Conservation (phyloP, 768 basidiomycete genomes). For the Suillus cothurnatus region DNA sequence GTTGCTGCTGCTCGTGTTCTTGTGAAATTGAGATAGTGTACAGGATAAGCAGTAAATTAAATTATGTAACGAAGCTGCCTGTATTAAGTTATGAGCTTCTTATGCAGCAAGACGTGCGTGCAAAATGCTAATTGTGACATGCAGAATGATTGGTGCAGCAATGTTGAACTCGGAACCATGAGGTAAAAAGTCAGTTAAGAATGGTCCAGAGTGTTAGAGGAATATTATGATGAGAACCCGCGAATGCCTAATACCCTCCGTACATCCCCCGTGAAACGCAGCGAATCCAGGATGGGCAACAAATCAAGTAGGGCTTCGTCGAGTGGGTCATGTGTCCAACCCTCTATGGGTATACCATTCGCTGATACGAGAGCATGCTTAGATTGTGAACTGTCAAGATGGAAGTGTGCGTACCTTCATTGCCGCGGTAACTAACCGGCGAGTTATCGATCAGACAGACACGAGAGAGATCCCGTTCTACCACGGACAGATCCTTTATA, state of each 20-base stretch:
- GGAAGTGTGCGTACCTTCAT: conserved; percentile 69
- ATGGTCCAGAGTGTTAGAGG: conserved; percentile 8
- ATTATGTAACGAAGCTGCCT: conserved; percentile 32
- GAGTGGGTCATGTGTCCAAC: conserved; percentile 96
- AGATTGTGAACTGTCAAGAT: conserved; percentile 1
- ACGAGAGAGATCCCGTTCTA: conserved; percentile 89
- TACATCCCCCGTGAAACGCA: conserved; percentile 96
- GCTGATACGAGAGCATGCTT: conserved; percentile 47
- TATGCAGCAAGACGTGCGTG: conserved; percentile 28
- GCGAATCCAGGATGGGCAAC: conserved; percentile 91
- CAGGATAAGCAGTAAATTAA: conserved; percentile 42
- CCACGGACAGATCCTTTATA: conserved; percentile 86
- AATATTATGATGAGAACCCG: conserved; percentile 45
- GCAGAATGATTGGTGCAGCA: conserved; percentile 7
- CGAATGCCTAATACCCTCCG: conserved; percentile 84
- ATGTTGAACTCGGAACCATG: conserved; percentile 10
- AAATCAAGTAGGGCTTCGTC: conserved; percentile 97
- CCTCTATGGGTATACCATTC: conserved; percentile 98
- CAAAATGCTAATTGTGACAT: conserved; percentile 24
- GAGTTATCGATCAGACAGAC: conserved; percentile 97
- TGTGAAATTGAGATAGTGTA: conserved; percentile 33
- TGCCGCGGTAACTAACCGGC: conserved; percentile 87
- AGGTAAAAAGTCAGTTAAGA: conserved; percentile 23
- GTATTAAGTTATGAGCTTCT: conserved; percentile 31
- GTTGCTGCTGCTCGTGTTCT: conserved; percentile 20